Base-by-base conservation (phyloP, 192 early-diverging fungal species). In the Gamsiella multidivaricata region DNA sequence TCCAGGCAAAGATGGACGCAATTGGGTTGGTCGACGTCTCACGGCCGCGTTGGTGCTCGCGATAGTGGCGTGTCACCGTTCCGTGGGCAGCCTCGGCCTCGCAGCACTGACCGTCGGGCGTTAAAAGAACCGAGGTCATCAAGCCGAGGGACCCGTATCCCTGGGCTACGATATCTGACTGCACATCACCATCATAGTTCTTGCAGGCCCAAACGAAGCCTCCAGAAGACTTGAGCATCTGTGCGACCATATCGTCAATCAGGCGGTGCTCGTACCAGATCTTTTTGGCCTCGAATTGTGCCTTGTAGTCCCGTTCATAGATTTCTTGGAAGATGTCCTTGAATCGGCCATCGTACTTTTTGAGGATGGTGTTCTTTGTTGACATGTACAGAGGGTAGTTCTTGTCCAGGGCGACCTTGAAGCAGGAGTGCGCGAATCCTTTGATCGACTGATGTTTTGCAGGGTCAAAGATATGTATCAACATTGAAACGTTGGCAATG, bases 221-320 rank as follows among this genome's bases (percentile, higher is more conserved):
- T 51, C 97, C 97, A 37, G 91, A 81, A 47, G 95, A 96, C 85
- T 99, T 99, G 69, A 99, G 84, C 53, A 92, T 92, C 85, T 99
- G 96, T 7, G 97, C 97, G 81, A 96, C 95, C 96, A 97, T 97
- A 80, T 98, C 97, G 84, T 98, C 97, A 70, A 98, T 97, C 33
- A 98, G 84, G 53, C 97, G 91, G 82, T 99, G 97, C 82, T 97
- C 96, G 78, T 99, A 99, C 95, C 94, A 99, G 82, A 99, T 96
- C 49, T 88, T 88, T 3, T 74, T 71, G 23, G 78, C 85, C 79
- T 96, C 92, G 66, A 95, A 97, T 62, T 92, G 81, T 29, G 79
- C 46, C 73, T 88, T 86, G 89, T 95, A 97, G 63, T 95, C 87
- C 57, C 84, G 69, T 52, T 95, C 92, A 84, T 96, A 99, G 59